These are phyloP conservation scores for Aspergillus neoniger DNA, from an alignment of 2,329 filamentous ascomycete genomes.

Conservation along the genomic window DNA sequence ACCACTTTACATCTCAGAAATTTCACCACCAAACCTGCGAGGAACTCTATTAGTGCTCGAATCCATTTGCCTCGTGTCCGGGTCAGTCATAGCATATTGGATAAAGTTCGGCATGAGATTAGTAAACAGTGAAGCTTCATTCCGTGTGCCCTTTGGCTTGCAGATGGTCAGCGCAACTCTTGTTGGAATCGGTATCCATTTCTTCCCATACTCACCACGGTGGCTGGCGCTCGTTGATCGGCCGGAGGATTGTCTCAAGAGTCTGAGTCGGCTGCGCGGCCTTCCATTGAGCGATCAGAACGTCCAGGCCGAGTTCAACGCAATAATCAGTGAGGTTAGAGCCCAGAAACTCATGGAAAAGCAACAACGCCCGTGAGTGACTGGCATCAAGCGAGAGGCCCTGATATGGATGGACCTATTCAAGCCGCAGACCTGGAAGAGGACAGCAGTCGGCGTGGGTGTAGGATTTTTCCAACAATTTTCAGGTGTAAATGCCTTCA, in stretches of 20 bases:
- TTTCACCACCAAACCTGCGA: slow-evolving; percentile 33
- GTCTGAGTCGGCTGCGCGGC: slow-evolving; percentile 60
- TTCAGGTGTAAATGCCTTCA: slow-evolving; percentile 47
- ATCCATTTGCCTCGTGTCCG: slow-evolving; percentile 28
- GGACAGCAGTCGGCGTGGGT: slow-evolving; percentile 39
- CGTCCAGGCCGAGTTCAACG: slow-evolving; percentile 59
- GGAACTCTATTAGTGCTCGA: slow-evolving; percentile 27
- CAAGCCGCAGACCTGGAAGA: slow-evolving; percentile 47
- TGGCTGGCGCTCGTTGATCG: slow-evolving; percentile 69
- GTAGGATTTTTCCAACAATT: slow-evolving; percentile 51
- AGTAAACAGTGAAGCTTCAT: slow-evolving; percentile 46
- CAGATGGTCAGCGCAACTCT: slow-evolving; percentile 48
- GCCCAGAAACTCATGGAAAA: neutral
- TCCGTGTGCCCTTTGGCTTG: slow-evolving; percentile 48
- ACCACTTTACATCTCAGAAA: slow-evolving; percentile 55
- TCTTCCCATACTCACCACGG: slow-evolving; percentile 62
- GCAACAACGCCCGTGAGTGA: neutral
- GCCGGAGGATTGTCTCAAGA: slow-evolving; percentile 63
- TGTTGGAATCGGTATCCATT: slow-evolving; percentile 46
- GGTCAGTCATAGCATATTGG: slow-evolving; percentile 55
- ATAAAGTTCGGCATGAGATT: slow-evolving; percentile 55
- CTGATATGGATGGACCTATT: slow-evolving; percentile 49
- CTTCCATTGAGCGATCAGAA: slow-evolving; percentile 57
- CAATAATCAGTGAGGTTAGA: slow-evolving; percentile 49
- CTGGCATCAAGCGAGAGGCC: neutral